Evolutionary conservation across 2,329 filamentous ascomycete species (phyloP), one percentile per base, ranked within the genome.

Genomic region (Botrytis medusae): DNA sequence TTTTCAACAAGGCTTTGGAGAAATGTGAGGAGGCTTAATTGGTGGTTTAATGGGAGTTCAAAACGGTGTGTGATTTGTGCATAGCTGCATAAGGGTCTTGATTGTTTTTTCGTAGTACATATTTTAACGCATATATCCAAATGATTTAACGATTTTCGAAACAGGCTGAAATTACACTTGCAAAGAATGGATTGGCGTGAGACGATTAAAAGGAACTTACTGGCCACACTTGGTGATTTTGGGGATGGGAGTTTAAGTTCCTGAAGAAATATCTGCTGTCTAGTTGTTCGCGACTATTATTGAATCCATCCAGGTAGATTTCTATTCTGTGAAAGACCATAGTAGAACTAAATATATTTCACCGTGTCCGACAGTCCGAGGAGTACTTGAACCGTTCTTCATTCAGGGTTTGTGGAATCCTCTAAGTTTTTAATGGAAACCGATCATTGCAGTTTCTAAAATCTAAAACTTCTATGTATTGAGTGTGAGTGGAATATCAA

Each of bases 1-100:
- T 88, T 22, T 90, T 90, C 77, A 78, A 78, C 42, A 72, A 74
- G 40, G 78, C 79, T 16, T 75, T 80, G 71, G 68, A 67, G 29
- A 77, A 54, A 34, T 73, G 67, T 46, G 63, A 69, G 20, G 18
- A 37, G 6, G 70, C 48, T 51, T 72, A 69, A 32, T n/a, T 14
- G 14, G 22, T 16, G 16, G 37, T 14, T 32, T 42, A 6, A 57
- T 9, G 25, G 20, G 29, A 22, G 29, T 25, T 51, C 22, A 7
- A 9, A 57, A 42, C 2, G 18, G 20, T 42, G 18, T 42, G 6
- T 44, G 34, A 18, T 32, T 4, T 8, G 7, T n/a, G n/a, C 16
- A 18, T 57, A 29, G n/a, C n/a, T 34, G 51, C 29, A 61, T 46
- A 32, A 32, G 51, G n/a, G 51, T 32, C 18, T 68, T 42, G 25